Evolutionary conservation across 768 basidiomycete species (phyloP), one percentile per base, ranked within the genome.

Genomic region (Trametes elegans): DNA sequence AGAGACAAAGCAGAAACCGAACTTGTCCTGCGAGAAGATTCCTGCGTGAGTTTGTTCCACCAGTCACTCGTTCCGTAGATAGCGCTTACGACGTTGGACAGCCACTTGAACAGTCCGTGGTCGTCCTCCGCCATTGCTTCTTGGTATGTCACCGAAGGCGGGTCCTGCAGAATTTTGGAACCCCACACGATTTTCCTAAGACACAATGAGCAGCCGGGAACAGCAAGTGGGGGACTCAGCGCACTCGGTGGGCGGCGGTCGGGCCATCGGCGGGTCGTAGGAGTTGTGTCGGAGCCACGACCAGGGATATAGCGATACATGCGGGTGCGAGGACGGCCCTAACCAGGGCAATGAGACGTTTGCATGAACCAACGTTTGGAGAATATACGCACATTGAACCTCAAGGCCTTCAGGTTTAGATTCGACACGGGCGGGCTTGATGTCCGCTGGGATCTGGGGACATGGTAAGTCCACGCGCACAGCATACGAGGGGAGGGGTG

Each of bases 261-360:
- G 65, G 50, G 65, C 61, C 35, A 78, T 64, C 3, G 80, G 76
- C 8, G 93, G 91, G 65, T 94, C 89, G 66, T 95, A 96, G 4
- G 91, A 85, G 57, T 92, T 83, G 57, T 71, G 67, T 63, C 78
- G 77, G 3, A 98, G 78, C 88, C 93, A 96, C 32, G 81, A 73
- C 88, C 92, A 93, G 0, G 95, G 93, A 64, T 91, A 98, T 45
- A 87, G 61, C 0, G 93, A 95, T n/a, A 78, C 70, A 66, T 98
- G 95, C 1, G 77, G 73, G 45, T 79, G 72, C 10, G 80, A 70
- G 2, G 79, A 79, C 5, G 79, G 81, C 82, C 84, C 82, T 85
- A 3, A 0, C 2, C 56, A 14, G 28, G 14, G 7, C 38, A 3
- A 9, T 45, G 14, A 18, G 26, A 14, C 18, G 34, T 43, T 40